Percentiles rank a stretch among this genome's conserved stretches.
phyloP scores from a whole-genome alignment of 2,329 filamentous ascomycete genomes.

The Raffaelea arxii region DNA sequence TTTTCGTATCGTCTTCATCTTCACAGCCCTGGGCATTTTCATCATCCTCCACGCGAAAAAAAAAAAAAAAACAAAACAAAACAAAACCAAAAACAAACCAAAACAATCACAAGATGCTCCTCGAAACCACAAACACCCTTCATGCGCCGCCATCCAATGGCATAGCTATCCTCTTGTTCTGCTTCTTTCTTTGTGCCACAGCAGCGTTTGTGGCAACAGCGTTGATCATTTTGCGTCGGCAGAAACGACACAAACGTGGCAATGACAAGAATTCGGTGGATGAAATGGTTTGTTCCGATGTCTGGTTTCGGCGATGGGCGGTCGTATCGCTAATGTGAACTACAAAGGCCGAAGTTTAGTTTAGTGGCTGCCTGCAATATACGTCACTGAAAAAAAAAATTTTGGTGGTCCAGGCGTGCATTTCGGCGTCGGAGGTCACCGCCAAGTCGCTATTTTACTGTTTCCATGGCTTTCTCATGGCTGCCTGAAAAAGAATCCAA shows the following conservation, averaged over 20 bases:
- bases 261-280: not conserved
- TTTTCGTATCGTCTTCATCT: too few species aligned
- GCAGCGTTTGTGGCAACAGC: constrained; percentile 5
- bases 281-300: too few species aligned
- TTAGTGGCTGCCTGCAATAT: not conserved
- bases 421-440: not conserved
- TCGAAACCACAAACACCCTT: not conserved
- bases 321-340: not conserved
- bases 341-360: not conserved
- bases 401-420: too few species aligned
- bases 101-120: too few species aligned
- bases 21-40: too few species aligned
- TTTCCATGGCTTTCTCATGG: too few species aligned
- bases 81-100: too few species aligned
- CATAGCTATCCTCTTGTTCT: constrained; percentile 11
- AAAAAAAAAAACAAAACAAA: too few species aligned
- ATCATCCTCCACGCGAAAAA: too few species aligned
- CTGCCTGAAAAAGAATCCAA: too few species aligned
- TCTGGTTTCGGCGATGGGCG: too few species aligned
- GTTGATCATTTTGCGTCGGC: constrained; percentile 6
- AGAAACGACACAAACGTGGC: constrained; percentile 6
- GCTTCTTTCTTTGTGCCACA: constrained; percentile 11
- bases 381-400: not conserved
- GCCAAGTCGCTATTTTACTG: not conserved
- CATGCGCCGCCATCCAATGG: constrained; percentile 4